Evolutionary conservation across 306 rosid genomes (phyloP).

Genomic region (Vicia sativa): DNA sequence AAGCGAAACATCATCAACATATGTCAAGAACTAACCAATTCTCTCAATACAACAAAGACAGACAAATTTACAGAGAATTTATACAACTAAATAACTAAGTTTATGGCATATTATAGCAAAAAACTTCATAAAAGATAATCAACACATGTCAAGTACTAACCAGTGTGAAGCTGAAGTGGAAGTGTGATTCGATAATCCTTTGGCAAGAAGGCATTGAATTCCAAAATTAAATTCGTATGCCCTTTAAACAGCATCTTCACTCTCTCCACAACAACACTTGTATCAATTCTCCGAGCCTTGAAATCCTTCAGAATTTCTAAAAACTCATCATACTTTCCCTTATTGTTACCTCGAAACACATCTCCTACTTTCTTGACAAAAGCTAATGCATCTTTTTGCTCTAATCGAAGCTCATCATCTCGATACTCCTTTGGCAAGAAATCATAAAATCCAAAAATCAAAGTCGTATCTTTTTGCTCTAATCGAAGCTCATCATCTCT

Average conservation of each 20-base stretch:
- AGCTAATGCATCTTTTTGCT: background rate
- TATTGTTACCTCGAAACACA: background rate
- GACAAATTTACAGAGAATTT: background rate
- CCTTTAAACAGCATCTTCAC: background rate
- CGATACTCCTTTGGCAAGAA: background rate
- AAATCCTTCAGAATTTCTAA: background rate
- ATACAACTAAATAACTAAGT: background rate
- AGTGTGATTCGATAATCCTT: background rate
- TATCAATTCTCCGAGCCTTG: background rate
- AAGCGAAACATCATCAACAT: no score
- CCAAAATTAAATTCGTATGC: background rate
- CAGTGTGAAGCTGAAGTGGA: background rate
- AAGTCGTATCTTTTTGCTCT: background rate
- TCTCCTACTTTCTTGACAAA: background rate
- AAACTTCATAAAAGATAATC: background rate
- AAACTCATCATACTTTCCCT: background rate
- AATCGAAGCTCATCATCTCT: background rate
- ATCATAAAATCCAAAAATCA: background rate
- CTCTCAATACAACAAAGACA: background rate
- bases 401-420: background rate
- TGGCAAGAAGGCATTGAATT: background rate
- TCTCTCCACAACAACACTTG: background rate
- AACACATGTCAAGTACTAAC: background rate
- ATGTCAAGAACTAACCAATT: background rate
- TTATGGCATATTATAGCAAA: background rate